Base-by-base conservation (phyloP, 805 yeast genomes). In the Saturnispora halmiae region DNA sequence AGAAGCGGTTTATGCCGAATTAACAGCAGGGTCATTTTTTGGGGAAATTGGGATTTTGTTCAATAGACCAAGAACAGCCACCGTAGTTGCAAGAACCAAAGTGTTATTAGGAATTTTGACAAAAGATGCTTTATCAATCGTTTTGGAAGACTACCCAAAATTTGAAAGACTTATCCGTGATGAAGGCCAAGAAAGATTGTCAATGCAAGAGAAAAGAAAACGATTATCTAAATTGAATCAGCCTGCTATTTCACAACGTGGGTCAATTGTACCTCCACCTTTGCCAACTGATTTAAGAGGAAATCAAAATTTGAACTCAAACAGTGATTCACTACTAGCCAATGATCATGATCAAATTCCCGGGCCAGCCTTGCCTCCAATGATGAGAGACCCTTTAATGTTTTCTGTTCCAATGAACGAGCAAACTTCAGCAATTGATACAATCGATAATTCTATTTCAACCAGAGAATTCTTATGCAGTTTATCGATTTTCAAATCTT, bases 21-120 rank as follows among this genome's bases (percentile, higher is more conserved):
- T 82, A 7, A 69, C 71, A 3, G 69, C 79, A 4, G 90, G 90
- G 2, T 68, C 79, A 16, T 80, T 78, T 47, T 82, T 82, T 54
- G 92, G 92, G 11, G 90, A 82, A 52, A 81, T 82, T 41, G 90
- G 90, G 7, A 79, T 82, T 33, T 59, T 82, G 24, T 81, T 77
- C 60, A 78, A 79, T 54, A 63, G 88, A 37, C 87, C 88, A 15
- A 64, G 90, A 49, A 81, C 88, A 0, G 90, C 90, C 0, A 79
- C 87, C 2, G 87, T 82, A 11, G 75, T 81, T 18, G 81, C 88
- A 3, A 61, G 79, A 45, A 72, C 83, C 1, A 72, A 69, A 48
- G 85, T 82, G 1, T 58, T 82, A 38, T 64, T 79, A 5, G 87
- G 85, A 2, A 81, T 80, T 1, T 61, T 82, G 33, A 79, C 86